Base-by-base conservation (phyloP, 768 basidiomycete species). In the Mycena crocata region DNA sequence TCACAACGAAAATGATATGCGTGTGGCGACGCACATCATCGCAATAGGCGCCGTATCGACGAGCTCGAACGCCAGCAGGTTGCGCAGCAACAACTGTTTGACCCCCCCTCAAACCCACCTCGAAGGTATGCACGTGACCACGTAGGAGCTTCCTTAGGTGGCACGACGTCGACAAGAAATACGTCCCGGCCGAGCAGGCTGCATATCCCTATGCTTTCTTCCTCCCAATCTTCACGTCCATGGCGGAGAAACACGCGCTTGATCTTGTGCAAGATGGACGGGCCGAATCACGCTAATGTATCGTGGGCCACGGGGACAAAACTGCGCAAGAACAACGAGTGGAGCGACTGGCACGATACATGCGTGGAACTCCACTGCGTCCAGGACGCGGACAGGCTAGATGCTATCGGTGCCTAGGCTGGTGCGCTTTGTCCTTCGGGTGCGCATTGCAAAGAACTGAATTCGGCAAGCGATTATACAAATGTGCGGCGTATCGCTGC, bases 131-230 rank as follows among this genome's bases (percentile, higher is more conserved):
- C n/a, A n/a, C n/a, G n/a, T n/a, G n/a, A n/a, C n/a, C n/a, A n/a
- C n/a, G n/a, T n/a, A n/a, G n/a, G n/a, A n/a, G n/a, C n/a, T n/a
- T n/a, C n/a, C n/a, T n/a, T n/a, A n/a, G n/a, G n/a, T n/a, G n/a
- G 48, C 95, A 96, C 73, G 95, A 97, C 77, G 85, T 95, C 45
- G 93, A 94, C 85, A 93, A 92, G 80, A 94, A 95, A 82, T 94
- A 95, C 73, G 89, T 90, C n/a, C 80, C 89, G 2, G 76, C 83
- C 15, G 83, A 82, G 59, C 77, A 86, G 70, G 85, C 87, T 15
- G 81, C 85, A 21, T 87, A 64, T 19, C 63, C 63, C 2, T 57
- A 57, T 51, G 54, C 26, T 12, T 58, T 55, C 21, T 80, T 79
- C 62, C 42, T 70, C 23, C 81, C 81, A 51, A 70, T 82, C 24